phyloP scores from a whole-genome alignment of 345 rosid genomes.

The Bretschneidera sinensis region DNA sequence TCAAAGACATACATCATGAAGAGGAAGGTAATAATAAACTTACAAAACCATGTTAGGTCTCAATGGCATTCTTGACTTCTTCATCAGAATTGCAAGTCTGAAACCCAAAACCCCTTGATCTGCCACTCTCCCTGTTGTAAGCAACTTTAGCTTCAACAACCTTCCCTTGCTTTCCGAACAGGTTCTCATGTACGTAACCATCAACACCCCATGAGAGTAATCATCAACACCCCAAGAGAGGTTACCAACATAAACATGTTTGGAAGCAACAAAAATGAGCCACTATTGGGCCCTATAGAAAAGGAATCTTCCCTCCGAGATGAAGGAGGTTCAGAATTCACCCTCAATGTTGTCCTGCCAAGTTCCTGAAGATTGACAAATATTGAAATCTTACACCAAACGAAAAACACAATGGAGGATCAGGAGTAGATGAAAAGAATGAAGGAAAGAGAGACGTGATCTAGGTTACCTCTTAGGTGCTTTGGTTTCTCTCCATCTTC shows the following conservation, averaged over 20 bases:
- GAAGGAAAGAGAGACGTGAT: no score
- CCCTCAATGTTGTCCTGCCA: slow-evolving; percentile 88
- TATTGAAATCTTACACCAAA: no score
- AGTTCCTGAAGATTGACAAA: slow-evolving; percentile 51
- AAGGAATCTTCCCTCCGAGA: slow-evolving; percentile 52
- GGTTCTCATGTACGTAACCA: slow-evolving; percentile 67
- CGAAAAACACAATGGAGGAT: no score
- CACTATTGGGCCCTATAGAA: no score
- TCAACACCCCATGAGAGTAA: slow-evolving; percentile 95
- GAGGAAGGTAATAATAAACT: slow-evolving; percentile 25
- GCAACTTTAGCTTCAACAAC: slow-evolving; percentile 90
- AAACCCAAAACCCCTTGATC: slow-evolving; percentile 97
- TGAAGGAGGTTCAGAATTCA: slow-evolving; percentile 81
- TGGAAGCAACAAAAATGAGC: slow-evolving; percentile 30
- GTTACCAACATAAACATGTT: slow-evolving; percentile 81
- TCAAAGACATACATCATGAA: background rate
- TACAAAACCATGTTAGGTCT: slow-evolving; percentile 72
- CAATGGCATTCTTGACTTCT: slow-evolving; percentile 72
- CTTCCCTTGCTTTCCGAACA: slow-evolving; percentile 80
- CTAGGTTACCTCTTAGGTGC: no score
- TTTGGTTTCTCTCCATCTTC: no score
- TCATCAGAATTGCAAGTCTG: slow-evolving; percentile 72
- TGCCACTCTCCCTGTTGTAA: slow-evolving; percentile 86
- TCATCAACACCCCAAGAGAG: no score
- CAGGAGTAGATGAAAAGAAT: no score